Evolutionary conservation across 768 basidiomycete genomes (phyloP).

Genomic region (Tubosaeta sp.): DNA sequence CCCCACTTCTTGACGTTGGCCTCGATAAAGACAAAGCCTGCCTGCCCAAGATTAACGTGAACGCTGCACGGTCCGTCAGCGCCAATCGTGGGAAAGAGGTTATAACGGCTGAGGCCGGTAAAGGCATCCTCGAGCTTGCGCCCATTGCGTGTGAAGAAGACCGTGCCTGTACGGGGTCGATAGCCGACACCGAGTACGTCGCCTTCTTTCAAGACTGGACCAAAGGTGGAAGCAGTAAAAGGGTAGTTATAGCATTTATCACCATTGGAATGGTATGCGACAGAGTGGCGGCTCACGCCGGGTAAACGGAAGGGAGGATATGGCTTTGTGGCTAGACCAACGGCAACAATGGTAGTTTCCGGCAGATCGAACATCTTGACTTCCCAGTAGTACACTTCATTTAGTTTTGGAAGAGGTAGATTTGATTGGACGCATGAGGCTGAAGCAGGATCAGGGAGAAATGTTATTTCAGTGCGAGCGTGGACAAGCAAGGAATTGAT

Average conservation of each 20-base stretch:
- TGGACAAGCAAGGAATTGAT: slow-evolving; percentile 91
- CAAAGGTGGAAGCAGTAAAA: slow-evolving; percentile 82
- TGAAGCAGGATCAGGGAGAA: slow-evolving; percentile 93
- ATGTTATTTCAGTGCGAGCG: slow-evolving; percentile 94
- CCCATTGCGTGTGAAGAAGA: slow-evolving; percentile 99
- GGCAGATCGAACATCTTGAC: slow-evolving; percentile 99
- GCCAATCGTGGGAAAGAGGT: slow-evolving; percentile 95
- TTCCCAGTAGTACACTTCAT: slow-evolving; percentile 99
- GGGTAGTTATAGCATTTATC: slow-evolving; percentile 98
- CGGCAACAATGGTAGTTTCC: slow-evolving; percentile 76
- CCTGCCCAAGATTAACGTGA: slow-evolving; percentile 96
- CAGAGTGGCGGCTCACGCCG: slow-evolving; percentile 79
- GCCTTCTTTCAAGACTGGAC: slow-evolving; percentile 82
- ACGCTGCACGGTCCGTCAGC: slow-evolving; percentile 95
- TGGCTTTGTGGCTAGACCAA: slow-evolving; percentile 95
- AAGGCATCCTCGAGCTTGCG: slow-evolving; percentile 97
- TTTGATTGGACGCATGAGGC: slow-evolving; percentile 96
- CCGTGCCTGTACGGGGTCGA: slow-evolving; percentile 91
- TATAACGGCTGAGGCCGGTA: slow-evolving; percentile 82
- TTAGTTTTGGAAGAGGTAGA: slow-evolving; percentile 92
- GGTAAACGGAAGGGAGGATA: slow-evolving; percentile 93
- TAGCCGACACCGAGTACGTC: slow-evolving; percentile 96
- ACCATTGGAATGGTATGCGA: slow-evolving; percentile 94
- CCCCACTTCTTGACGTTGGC: slow-evolving; percentile 99
- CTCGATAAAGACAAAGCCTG: slow-evolving; percentile 98